Evolutionary conservation across 1,139 yeast genomes (phyloP).

Genomic region (Blastobotrys buckinghamii): DNA sequence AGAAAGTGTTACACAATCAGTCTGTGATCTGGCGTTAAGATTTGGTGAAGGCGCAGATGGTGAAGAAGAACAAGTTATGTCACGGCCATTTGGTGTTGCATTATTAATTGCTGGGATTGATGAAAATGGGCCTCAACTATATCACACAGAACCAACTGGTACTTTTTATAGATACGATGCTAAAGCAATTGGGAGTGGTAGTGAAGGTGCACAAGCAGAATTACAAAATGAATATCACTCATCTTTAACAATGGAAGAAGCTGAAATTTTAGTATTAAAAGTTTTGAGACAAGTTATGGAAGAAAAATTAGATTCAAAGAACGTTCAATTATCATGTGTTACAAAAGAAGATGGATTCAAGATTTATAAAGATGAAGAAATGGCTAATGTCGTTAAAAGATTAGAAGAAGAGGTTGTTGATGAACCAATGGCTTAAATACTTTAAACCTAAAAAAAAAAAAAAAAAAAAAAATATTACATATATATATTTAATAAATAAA

Average conservation of each 20-base stretch:
- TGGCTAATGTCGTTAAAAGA: slow-evolving; percentile 71
- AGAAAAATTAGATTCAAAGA: slow-evolving; percentile 91
- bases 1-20: slow-evolving; percentile 91
- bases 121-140: slow-evolving; percentile 90
- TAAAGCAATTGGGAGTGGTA: slow-evolving; percentile 97
- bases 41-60: slow-evolving; percentile 99
- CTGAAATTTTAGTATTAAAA: slow-evolving; percentile 83
- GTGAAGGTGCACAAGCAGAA: slow-evolving; percentile 98
- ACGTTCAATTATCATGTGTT: slow-evolving; percentile 92
- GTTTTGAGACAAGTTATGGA: slow-evolving; percentile 98
- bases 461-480: not conserved
- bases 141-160: slow-evolving; percentile 99
- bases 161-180: slow-evolving; percentile 97
- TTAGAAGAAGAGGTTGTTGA: slow-evolving; percentile 67
- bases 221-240: slow-evolving; percentile 95
- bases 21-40: slow-evolving; percentile 92
- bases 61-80: slow-evolving; percentile 95
- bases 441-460: too few relatives aligned
- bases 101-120: slow-evolving; percentile 92
- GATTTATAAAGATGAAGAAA: slow-evolving; percentile 77
- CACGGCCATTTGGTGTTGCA: slow-evolving; percentile 99
- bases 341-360: slow-evolving; percentile 83
- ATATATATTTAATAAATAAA: not conserved
- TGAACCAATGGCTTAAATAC: slow-evolving; percentile 25
- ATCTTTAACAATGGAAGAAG: slow-evolving; percentile 88